Base-by-base conservation (phyloP, 345 rosid genomes). In the Ceriops zippeliana region DNA sequence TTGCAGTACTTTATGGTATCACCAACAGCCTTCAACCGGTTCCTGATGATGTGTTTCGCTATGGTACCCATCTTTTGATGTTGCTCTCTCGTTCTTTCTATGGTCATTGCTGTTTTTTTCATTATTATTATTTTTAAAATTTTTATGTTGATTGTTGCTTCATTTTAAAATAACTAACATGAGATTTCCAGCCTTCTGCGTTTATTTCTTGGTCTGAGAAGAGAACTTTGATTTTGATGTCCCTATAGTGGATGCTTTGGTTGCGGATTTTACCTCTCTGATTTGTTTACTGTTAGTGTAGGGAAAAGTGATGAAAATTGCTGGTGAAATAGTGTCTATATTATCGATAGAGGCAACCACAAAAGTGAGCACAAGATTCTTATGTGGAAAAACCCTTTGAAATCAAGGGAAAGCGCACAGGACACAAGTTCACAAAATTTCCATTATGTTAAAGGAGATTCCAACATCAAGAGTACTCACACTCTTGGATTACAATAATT, bases 21-120 rank as follows among this genome's bases (percentile, higher is more conserved):
- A 80, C 88, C 30, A 86, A 81, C 68, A 78, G 89, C 62, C 91
- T 87, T 51, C 86, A 83, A 37, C 99, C 97, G 7, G 89, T 89
- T 83, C 91, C 97, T 73, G 78, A 83, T 65, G 96, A 95, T 63
- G 66, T 95, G 68, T 87, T 84, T 66, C 86, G 88, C 73, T 91
- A 88, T 76, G 97, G 96, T 95, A 88, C 53, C 73, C 6, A 63
- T 53, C 47, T 2, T 17, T 30, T 26, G 22, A 21, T n/a, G 57
- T 42, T 57, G 38, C 57, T 15, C 47, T 5, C 13, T 56, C 5
- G 16, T 47, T 38, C 5, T 63, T 71, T 37, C 31, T 21, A 15
- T 61, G 59, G 16, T 2, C 21, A 16, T 6, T 37, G 28, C 19
- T 57, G 19, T 42, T 67, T 54, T 21, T 22, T 30, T 21, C 46